phyloP scores from a whole-genome alignment of 805 yeast genomes.

The Brettanomyces anomalus region DNA sequence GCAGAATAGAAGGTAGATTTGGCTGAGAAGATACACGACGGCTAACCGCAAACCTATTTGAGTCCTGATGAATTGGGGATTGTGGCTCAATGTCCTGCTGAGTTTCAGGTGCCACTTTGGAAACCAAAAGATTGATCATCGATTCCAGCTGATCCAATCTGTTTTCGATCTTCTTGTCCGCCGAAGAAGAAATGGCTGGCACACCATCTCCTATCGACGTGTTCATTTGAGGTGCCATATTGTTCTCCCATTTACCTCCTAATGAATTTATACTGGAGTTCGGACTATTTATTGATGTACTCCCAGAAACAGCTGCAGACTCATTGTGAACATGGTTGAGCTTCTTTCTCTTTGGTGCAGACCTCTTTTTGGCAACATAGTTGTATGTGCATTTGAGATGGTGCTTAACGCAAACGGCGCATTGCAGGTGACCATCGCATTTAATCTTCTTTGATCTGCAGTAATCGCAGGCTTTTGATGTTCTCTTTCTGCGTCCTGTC shows the following conservation, averaged over 20 bases:
- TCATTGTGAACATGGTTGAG: not conserved
- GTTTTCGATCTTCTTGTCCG: conserved; percentile 12
- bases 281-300: not conserved
- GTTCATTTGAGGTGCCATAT: not conserved
- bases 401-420: conserved; percentile 31
- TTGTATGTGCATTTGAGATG: conserved; percentile 28
- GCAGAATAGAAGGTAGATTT: too few relatives aligned
- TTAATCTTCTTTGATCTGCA: conserved; percentile 42
- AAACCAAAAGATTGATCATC: conserved; percentile 21
- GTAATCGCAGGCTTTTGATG: conserved; percentile 40
- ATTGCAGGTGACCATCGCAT: conserved; percentile 39
- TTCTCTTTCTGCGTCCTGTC: conserved; percentile 15
- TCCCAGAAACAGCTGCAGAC: not conserved
- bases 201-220: not conserved
- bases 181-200: not conserved
- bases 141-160: conserved; percentile 27
- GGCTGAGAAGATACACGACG: too few relatives aligned
- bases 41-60: too few relatives aligned
- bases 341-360: conserved; percentile 3
- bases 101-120: not conserved
- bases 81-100: not conserved
- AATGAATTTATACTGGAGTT: not conserved
- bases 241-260: not conserved
- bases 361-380: conserved; percentile 24
- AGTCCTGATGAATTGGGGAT: too few relatives aligned